phyloP scores from a whole-genome alignment of 1,284 basidiomycete species.

The Cryptococcus sp. region DNA sequence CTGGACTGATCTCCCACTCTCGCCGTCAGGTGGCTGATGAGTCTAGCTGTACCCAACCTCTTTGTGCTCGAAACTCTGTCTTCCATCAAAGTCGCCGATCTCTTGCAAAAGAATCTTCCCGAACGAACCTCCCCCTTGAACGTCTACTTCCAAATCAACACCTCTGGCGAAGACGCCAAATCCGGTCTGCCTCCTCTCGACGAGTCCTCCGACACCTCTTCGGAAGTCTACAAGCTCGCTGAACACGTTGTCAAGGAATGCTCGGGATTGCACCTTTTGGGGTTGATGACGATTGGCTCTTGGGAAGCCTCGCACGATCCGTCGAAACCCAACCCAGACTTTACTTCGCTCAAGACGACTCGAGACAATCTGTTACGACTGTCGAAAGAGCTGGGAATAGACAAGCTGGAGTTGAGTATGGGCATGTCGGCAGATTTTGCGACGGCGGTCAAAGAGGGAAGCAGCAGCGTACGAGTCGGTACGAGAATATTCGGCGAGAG shows the following conservation, averaged over 20 bases:
- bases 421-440: conserved; percentile 97
- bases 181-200: conserved; percentile 69
- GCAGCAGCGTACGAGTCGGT: conserved; percentile 84
- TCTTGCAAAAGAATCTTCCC: conserved; percentile 68
- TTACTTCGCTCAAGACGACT: conserved; percentile 62
- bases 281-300: conserved; percentile 95
- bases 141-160: conserved; percentile 89
- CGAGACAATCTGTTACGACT: conserved; percentile 55
- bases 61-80: conserved; percentile 87
- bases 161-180: conserved; percentile 83
- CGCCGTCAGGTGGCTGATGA: conserved; percentile 6
- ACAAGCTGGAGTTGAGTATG: conserved; percentile 79
- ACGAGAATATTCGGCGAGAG: conserved; percentile 82
- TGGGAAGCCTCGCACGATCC: conserved; percentile 60
- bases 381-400: conserved; percentile 48
- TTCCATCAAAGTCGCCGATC: conserved; percentile 73
- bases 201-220: conserved; percentile 22
- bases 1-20: not conserved
- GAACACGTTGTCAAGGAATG: conserved; percentile 66
- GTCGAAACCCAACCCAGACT: conserved; percentile 73
- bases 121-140: conserved; percentile 54
- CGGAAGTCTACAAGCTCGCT: conserved; percentile 63
- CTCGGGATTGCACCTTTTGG: conserved; percentile 67
- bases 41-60: conserved; percentile 77
- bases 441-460: conserved; percentile 74